Percentiles rank a stretch among this genome's conserved stretches.
phyloP scores from a whole-genome alignment of 805 yeast species.

The Wickerhamiella alocasiicola region DNA sequence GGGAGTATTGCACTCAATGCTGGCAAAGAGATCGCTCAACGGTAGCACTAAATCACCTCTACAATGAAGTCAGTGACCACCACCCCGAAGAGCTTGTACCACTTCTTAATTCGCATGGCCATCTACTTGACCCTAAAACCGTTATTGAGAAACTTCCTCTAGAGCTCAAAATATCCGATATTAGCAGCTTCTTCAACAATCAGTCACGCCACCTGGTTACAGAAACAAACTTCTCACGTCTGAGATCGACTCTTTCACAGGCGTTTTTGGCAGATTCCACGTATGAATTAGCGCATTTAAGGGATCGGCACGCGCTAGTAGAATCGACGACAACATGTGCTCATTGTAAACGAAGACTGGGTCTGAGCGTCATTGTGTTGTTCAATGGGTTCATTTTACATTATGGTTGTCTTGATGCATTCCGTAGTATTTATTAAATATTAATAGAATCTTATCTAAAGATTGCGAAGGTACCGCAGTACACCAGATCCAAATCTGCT shows the following conservation, averaged over 20 bases:
- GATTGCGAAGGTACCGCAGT: slow-evolving; percentile 38
- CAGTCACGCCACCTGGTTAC: neutral
- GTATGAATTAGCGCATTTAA: slow-evolving; percentile 1
- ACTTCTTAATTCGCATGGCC: slow-evolving; percentile 5
- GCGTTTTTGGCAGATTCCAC: slow-evolving; percentile 5
- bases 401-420: slow-evolving; percentile 8
- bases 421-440: slow-evolving; percentile 6
- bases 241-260: neutral
- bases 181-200: neutral
- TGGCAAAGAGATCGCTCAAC: neutral
- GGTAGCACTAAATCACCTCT: slow-evolving; percentile 1
- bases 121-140: neutral
- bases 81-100: neutral
- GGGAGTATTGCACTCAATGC: neutral
- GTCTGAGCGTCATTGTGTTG: slow-evolving; percentile 1
- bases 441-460: neutral
- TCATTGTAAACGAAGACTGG: slow-evolving; percentile 6
- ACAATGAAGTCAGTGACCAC: neutral
- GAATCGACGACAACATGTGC: slow-evolving; percentile 3
- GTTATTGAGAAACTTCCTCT: neutral
- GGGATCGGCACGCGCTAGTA: neutral
- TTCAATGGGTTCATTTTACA: slow-evolving; percentile 7
- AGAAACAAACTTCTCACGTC: neutral
- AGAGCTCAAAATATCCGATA: neutral
- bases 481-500: slow-evolving; percentile 77